phyloP scores from a whole-genome alignment of 2,329 filamentous ascomycete genomes.

The Talaromyces verruculosus region DNA sequence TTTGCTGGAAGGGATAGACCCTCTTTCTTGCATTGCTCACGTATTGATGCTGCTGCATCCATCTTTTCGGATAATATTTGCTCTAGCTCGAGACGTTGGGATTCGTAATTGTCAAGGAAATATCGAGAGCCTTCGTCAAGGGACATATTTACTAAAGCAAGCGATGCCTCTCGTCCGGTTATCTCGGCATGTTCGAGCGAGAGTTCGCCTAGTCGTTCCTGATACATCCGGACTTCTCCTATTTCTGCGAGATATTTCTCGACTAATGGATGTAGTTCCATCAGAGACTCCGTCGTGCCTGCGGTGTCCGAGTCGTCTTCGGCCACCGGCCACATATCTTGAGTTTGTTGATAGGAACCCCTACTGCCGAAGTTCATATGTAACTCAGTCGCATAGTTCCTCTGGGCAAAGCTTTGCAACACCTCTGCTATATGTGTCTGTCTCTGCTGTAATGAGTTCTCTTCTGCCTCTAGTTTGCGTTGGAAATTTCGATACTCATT shows the following conservation, averaged over 20 bases:
- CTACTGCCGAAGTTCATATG: no score
- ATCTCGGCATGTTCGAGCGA: slow-evolving; percentile 24
- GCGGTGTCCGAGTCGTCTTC: not conserved
- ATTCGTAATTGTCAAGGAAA: slow-evolving; percentile 29
- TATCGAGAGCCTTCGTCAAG: slow-evolving; percentile 28
- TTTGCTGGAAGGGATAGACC: not conserved
- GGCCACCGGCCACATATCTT: not conserved
- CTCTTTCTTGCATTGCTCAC: slow-evolving; percentile 24
- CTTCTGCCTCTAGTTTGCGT: slow-evolving; percentile 30
- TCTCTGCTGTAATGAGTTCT: slow-evolving; percentile 27
- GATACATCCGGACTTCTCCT: slow-evolving; percentile 28
- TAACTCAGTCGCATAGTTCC: not conserved
- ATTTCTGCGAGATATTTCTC: slow-evolving; percentile 27
- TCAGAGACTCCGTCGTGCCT: not conserved
- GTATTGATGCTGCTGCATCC: slow-evolving; percentile 24
- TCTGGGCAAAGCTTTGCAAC: slow-evolving; percentile 3
- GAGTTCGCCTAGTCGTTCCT: slow-evolving; percentile 27
- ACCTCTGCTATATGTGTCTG: slow-evolving; percentile 24
- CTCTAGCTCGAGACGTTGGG: slow-evolving; percentile 25
- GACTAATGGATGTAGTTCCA: slow-evolving; percentile 20
- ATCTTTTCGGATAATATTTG: slow-evolving; percentile 27
- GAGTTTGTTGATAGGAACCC: not conserved
- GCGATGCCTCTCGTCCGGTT: slow-evolving; percentile 22
- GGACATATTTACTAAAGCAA: slow-evolving; percentile 21
- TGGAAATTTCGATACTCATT: slow-evolving; percentile 29